Percentiles rank a stretch among this genome's conserved stretches.
Evolutionary conservation across 495 filamentous ascomycete genomes (phyloP).

Genomic region (Stereocaulon alpinum): DNA sequence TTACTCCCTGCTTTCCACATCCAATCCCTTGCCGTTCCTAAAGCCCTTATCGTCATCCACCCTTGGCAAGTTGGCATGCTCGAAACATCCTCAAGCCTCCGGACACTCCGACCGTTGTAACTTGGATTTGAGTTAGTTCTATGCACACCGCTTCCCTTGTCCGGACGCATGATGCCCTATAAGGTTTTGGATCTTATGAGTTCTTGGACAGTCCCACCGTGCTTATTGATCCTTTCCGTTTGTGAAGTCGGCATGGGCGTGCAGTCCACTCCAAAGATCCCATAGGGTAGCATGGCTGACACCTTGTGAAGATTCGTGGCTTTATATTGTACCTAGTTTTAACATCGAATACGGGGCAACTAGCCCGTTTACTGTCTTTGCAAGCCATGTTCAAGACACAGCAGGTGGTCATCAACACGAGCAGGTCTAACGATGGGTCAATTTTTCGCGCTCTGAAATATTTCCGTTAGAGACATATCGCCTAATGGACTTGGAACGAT

Average conservation of each 20-base stretch:
- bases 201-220: background rate
- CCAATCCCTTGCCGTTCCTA: background rate
- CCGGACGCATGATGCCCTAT: background rate
- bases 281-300: background rate
- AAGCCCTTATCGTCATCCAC: background rate
- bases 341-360: background rate
- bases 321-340: background rate
- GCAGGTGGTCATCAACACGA: background rate
- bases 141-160: conserved; percentile 2
- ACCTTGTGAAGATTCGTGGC: background rate
- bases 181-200: background rate
- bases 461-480: background rate
- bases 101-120: background rate
- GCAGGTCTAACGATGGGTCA: conserved; percentile 1
- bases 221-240: conserved; percentile 2
- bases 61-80: background rate
- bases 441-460: background rate
- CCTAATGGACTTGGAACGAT: background rate
- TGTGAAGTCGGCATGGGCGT: background rate
- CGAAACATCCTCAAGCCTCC: background rate
- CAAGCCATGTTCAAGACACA: background rate
- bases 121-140: background rate
- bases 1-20: background rate
- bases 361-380: background rate
- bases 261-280: background rate